A percentile compares a stretch with the other conserved stretches of the same genome.
phyloP scores from a whole-genome alignment of 805 yeast genomes.

The Sugiyamaella chiloensis region DNA sequence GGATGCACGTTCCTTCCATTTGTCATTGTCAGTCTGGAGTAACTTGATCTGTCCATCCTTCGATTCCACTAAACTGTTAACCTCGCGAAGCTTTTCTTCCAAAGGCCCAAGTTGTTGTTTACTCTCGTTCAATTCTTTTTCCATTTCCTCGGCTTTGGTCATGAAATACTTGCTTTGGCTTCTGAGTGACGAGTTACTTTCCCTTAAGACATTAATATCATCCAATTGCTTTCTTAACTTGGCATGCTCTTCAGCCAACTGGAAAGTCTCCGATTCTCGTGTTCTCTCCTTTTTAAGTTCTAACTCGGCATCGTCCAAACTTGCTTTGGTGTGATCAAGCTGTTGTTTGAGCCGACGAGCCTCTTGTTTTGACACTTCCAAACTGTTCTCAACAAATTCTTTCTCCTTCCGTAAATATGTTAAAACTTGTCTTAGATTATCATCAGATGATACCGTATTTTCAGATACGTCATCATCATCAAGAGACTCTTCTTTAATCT shows the following conservation, averaged over 20 bases:
- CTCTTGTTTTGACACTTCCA: constrained; percentile 53
- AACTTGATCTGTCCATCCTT: constrained; percentile 49
- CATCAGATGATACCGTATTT: constrained; percentile 16
- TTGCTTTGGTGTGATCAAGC: constrained; percentile 45
- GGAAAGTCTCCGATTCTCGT: constrained; percentile 19
- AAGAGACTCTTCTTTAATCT: constrained; percentile 21
- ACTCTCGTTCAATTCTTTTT: constrained; percentile 36
- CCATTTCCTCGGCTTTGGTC: constrained; percentile 39
- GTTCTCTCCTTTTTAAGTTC: constrained; percentile 42
- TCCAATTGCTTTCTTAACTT: constrained; percentile 52
- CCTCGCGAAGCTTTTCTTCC: constrained; percentile 35
- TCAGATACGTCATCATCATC: constrained; percentile 17
- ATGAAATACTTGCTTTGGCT: constrained; percentile 42
- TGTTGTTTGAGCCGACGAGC: constrained; percentile 50
- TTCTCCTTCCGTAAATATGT: constrained; percentile 68
- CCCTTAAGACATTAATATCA: constrained; percentile 61
- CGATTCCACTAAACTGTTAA: constrained; percentile 44
- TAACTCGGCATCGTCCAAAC: constrained; percentile 49
- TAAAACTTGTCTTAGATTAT: constrained; percentile 51
- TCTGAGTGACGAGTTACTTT: constrained; percentile 64
- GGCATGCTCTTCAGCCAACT: constrained; percentile 39
- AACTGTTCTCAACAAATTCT: constrained; percentile 62
- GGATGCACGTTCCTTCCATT: constrained; percentile 55
- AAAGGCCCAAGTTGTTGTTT: constrained; percentile 44
- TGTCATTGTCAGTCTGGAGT: constrained; percentile 51